Conservation (phyloP, 257 asterid species). For the Solanum megistacrolobum region DNA sequence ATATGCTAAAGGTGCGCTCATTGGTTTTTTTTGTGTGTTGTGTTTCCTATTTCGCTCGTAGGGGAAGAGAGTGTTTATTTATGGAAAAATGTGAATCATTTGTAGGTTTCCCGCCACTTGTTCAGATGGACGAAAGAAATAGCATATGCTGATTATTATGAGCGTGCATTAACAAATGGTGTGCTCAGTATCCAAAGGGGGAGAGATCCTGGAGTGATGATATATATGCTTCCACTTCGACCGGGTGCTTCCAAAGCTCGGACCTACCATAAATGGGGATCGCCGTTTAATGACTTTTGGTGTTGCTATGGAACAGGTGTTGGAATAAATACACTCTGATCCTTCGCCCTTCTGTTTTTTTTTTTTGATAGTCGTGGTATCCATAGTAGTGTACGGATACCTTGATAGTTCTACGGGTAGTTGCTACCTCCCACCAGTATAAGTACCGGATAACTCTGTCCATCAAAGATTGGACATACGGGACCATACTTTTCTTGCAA, state of each 20-base stretch:
- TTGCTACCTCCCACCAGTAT: background rate
- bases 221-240: slow-evolving; percentile 79
- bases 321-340: background rate
- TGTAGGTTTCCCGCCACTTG: slow-evolving; percentile 77
- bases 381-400: background rate
- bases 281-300: slow-evolving; percentile 62
- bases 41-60: background rate
- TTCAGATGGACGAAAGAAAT: slow-evolving; percentile 88
- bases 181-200: slow-evolving; percentile 88
- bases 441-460: background rate
- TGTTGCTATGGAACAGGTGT: slow-evolving; percentile 95
- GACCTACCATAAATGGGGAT: slow-evolving; percentile 79
- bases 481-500: background rate
- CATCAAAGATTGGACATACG: background rate
- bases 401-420: background rate
- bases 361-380: background rate
- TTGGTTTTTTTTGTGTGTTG: background rate
- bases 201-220: slow-evolving; percentile 75
- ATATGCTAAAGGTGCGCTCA: slow-evolving; percentile 73
- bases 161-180: slow-evolving; percentile 81
- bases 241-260: slow-evolving; percentile 74
- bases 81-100: background rate
- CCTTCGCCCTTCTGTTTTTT: background rate
- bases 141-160: slow-evolving; percentile 85
- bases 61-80: background rate